These are phyloP conservation scores for Truncatella angustata DNA, from an alignment of 2,329 filamentous ascomycete genomes.

Conservation along the genomic window DNA sequence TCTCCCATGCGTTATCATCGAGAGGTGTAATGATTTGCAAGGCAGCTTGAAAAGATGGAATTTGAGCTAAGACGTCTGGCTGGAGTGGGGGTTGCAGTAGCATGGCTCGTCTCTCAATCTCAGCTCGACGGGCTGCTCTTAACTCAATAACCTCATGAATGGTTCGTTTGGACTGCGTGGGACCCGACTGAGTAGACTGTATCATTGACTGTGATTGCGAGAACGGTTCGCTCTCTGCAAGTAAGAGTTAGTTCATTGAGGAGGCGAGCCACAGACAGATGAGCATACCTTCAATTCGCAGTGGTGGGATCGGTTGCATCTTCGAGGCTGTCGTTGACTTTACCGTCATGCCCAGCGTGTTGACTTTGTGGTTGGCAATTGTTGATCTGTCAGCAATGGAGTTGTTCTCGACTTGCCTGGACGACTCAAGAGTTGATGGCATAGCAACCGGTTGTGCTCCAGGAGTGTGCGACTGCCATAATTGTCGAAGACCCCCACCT, in stretches of 20 bases:
- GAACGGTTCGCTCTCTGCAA: background rate
- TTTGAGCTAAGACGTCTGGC: constrained; percentile 61
- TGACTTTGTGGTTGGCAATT: background rate
- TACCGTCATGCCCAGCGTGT: background rate
- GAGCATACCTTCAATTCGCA: constrained; percentile 10
- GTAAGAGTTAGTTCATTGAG: background rate
- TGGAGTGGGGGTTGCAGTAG: constrained; percentile 65
- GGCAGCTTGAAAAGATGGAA: constrained; percentile 72
- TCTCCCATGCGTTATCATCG: constrained; percentile 67
- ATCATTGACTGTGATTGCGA: background rate
- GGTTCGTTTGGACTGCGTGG: constrained; percentile 38
- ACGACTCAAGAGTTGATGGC: no score
- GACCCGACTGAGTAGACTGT: constrained; percentile 1
- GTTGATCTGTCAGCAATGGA: background rate
- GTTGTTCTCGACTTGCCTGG: background rate
- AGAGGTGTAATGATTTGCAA: constrained; percentile 67
- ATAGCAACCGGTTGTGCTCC: no score
- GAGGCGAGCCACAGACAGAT: background rate
- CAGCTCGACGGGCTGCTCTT: constrained; percentile 61
- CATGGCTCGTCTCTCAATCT: constrained; percentile 70
- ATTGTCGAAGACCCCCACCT: constrained; percentile 32
- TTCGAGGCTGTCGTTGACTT: background rate
- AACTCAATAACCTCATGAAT: constrained; percentile 62
- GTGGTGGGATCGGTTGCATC: constrained; percentile 14
- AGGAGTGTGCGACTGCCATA: background rate